These are phyloP conservation scores for Podospora sp. DNA, from an alignment of 495 filamentous ascomycete species.

Conservation along the genomic window DNA sequence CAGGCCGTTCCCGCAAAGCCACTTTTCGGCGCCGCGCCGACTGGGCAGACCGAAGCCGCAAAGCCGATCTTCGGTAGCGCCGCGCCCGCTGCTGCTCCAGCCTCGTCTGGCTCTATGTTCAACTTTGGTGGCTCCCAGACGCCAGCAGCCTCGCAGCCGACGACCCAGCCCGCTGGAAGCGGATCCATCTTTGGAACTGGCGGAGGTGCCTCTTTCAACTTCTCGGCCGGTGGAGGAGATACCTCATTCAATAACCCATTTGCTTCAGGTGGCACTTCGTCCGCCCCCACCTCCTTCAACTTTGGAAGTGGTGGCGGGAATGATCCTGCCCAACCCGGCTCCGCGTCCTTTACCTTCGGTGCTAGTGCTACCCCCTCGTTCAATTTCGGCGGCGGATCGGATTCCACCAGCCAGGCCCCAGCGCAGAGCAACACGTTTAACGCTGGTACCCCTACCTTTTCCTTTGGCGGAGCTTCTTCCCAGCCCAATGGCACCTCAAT, in stretches of 20 bases:
- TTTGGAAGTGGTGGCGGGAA: slow-evolving; percentile 40
- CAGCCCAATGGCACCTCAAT: slow-evolving; percentile 27
- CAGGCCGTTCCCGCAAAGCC: slow-evolving; percentile 26
- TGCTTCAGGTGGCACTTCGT: slow-evolving; percentile 32
- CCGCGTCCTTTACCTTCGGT: slow-evolving; percentile 36
- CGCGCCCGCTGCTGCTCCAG: slow-evolving; percentile 20
- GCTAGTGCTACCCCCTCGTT: slow-evolving; percentile 28
- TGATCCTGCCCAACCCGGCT: slow-evolving; percentile 20
- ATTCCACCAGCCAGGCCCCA: slow-evolving; percentile 26
- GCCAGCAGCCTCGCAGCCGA: slow-evolving; percentile 31
- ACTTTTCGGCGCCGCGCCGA: slow-evolving; percentile 26
- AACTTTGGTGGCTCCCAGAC: slow-evolving; percentile 36
- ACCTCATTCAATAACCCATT: slow-evolving; percentile 48
- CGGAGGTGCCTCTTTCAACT: slow-evolving; percentile 41
- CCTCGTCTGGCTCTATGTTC: slow-evolving; percentile 26
- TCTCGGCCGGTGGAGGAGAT: slow-evolving; percentile 37
- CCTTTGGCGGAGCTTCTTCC: slow-evolving; percentile 29
- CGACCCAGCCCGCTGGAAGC: slow-evolving; percentile 19
- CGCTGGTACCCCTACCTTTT: slow-evolving; percentile 12
- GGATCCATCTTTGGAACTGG: slow-evolving; percentile 31
- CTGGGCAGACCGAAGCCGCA: slow-evolving; percentile 19
- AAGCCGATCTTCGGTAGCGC: slow-evolving; percentile 29
- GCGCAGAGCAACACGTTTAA: slow-evolving; percentile 17
- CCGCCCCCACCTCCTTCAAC: slow-evolving; percentile 41
- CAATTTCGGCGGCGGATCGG: slow-evolving; percentile 37